Conservation (phyloP, 139 green algal species). For the Picochlorum sp. region DNA sequence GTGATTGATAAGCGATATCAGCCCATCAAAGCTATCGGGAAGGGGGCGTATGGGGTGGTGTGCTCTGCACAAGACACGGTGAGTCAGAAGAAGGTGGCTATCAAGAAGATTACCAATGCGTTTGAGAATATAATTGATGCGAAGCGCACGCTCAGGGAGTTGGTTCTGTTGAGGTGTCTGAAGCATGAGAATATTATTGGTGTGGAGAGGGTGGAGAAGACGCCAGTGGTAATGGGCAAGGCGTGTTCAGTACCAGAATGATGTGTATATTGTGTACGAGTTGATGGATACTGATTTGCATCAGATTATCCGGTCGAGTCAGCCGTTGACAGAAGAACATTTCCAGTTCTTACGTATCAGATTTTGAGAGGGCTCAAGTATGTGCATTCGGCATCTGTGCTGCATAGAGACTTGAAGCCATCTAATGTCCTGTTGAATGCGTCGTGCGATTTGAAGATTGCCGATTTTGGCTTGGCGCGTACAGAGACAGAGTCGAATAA, state of each 20-base stretch:
- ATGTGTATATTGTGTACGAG: constrained; percentile 98
- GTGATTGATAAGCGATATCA: constrained; percentile 78
- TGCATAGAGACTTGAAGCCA: constrained; percentile 96
- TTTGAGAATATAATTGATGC: constrained; percentile 96
- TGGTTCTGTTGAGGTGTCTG: constrained; percentile 85
- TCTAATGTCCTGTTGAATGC: constrained; percentile 96
- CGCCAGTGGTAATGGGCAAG: constrained; percentile 19
- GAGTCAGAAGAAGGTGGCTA: constrained; percentile 81
- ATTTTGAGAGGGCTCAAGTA: constrained; percentile 85
- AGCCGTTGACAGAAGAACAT: constrained; percentile 93
- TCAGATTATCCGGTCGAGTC: constrained; percentile 94
- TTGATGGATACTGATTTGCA: constrained; percentile 99
- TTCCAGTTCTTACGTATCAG: constrained; percentile 99
- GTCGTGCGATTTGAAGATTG: constrained; percentile 96
- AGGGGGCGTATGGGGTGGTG: constrained; percentile 96
- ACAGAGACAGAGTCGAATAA: constrained; percentile 62
- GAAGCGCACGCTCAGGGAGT: constrained; percentile 84
- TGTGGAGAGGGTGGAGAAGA: constrained; percentile 55
- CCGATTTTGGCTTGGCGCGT: constrained; percentile 94
- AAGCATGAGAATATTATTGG: constrained; percentile 84
- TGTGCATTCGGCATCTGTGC: constrained; percentile 76
- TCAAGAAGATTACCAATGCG: constrained; percentile 95
- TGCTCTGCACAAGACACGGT: constrained; percentile 78
- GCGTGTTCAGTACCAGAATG: constrained; percentile 54
- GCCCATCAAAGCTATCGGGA: constrained; percentile 83